A percentile compares a stretch with the other conserved stretches of the same genome.
Conservation (phyloP, 176 grass and related monocot genomes). For the Eragrostis curvula region DNA sequence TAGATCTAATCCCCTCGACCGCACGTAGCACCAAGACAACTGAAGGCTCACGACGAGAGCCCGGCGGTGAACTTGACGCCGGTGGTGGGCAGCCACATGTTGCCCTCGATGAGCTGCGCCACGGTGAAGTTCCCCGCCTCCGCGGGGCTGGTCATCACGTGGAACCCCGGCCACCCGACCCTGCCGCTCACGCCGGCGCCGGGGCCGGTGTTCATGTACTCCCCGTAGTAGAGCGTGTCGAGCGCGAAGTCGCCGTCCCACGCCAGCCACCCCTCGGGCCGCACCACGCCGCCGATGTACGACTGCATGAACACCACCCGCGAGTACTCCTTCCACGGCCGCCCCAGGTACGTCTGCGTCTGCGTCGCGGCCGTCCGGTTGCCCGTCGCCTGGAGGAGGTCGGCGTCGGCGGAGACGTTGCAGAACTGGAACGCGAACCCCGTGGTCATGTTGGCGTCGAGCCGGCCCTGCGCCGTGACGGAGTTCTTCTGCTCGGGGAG, state of each 20-base stretch:
- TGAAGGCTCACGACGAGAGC: conserved; percentile 27
- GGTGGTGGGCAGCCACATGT: conserved; percentile 74
- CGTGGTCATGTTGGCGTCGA: conserved; percentile 67
- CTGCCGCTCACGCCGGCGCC: conserved; percentile 34
- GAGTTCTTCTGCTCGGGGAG: conserved; percentile 65
- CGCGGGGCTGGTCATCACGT: conserved; percentile 35
- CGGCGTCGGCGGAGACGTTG: conserved; percentile 59
- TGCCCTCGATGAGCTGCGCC: conserved; percentile 66
- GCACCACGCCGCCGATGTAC: conserved; percentile 40
- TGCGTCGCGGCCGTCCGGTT: neutral
- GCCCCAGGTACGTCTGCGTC: conserved; percentile 61
- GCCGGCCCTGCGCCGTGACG: conserved; percentile 66
- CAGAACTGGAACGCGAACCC: conserved; percentile 84
- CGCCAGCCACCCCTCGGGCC: conserved; percentile 70
- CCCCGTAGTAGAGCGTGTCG: conserved; percentile 64
- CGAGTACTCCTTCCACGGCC: conserved; percentile 71
- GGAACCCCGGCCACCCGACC: conserved; percentile 68
- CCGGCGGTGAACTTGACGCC: conserved; percentile 63
- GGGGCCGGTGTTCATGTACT: conserved; percentile 67
- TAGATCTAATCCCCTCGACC: neutral
- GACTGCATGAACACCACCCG: conserved; percentile 78
- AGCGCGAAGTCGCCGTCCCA: conserved; percentile 61
- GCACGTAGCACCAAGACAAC: neutral
- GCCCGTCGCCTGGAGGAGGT: too few species aligned
- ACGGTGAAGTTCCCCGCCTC: conserved; percentile 75